These are phyloP conservation scores for Phaeoacremonium minimum DNA, from an alignment of 2,329 filamentous ascomycete species.

Conservation along the genomic window DNA sequence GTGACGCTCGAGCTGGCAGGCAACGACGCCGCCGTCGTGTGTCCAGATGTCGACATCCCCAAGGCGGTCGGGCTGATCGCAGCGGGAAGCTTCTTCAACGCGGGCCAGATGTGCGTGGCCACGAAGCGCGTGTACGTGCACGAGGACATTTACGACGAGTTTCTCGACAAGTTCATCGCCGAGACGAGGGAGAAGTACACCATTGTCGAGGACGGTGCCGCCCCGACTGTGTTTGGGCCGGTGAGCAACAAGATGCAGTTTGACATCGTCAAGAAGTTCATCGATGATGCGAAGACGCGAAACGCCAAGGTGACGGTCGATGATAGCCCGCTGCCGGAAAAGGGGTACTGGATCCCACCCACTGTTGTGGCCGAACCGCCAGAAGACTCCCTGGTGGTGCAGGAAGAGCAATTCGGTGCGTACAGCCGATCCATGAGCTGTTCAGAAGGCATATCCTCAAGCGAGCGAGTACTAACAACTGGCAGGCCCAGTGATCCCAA, in stretches of 20 bases:
- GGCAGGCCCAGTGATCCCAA: slow-evolving; percentile 57
- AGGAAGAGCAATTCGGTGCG: slow-evolving; percentile 57
- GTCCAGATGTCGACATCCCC: slow-evolving; percentile 45
- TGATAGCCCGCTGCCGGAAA: slow-evolving; percentile 23
- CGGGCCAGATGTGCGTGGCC: slow-evolving; percentile 51
- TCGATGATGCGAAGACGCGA: slow-evolving; percentile 49
- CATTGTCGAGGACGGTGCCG: slow-evolving; percentile 24
- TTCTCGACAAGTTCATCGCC: slow-evolving; percentile 37
- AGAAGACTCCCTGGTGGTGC: slow-evolving; percentile 48
- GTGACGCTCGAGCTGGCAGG: slow-evolving; percentile 51
- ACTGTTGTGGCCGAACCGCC: slow-evolving; percentile 56
- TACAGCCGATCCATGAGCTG: slow-evolving; percentile 3
- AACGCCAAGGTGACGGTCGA: slow-evolving; percentile 48
- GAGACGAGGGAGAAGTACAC: slow-evolving; percentile 36
- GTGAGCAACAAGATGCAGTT: slow-evolving; percentile 64
- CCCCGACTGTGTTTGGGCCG: slow-evolving; percentile 45
- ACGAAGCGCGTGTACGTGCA: slow-evolving; percentile 60
- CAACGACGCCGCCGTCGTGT: slow-evolving; percentile 51
- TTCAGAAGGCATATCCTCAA: not conserved
- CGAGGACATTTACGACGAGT: slow-evolving; percentile 52
- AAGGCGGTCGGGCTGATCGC: slow-evolving; percentile 38
- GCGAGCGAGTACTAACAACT: too few relatives aligned
- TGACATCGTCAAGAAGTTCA: slow-evolving; percentile 51
- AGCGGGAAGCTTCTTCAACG: slow-evolving; percentile 44
- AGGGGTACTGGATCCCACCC: slow-evolving; percentile 55